These are phyloP conservation scores for Penicillium lagena DNA, from an alignment of 495 filamentous ascomycete species.

Conservation along the genomic window DNA sequence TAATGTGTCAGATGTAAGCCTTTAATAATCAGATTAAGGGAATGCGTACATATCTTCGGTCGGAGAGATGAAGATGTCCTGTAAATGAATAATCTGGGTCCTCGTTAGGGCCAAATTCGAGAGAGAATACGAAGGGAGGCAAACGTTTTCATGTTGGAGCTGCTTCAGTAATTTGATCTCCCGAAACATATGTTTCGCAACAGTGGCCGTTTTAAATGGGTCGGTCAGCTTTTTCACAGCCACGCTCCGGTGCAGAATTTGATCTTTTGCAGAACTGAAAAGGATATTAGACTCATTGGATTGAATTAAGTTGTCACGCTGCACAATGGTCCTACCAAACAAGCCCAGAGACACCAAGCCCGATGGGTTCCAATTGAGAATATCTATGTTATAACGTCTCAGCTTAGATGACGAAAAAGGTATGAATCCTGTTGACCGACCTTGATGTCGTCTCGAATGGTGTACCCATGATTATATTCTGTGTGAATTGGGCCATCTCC, in stretches of 20 bases:
- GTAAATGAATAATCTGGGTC: conserved; percentile 75
- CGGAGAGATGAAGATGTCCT: conserved; percentile 92
- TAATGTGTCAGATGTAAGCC: conserved; percentile 10
- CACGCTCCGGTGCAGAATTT: conserved; percentile 77
- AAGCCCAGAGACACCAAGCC: conserved; percentile 88
- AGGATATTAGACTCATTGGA: not conserved
- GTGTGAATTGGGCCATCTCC: conserved; percentile 89
- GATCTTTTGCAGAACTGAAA: conserved; percentile 77
- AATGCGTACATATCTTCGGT: conserved; percentile 78
- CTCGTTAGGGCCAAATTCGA: conserved; percentile 5
- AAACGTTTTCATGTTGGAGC: conserved; percentile 81
- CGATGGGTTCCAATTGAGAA: conserved; percentile 84
- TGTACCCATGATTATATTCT: conserved; percentile 94
- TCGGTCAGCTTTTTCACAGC: conserved; percentile 97
- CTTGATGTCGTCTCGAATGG: conserved; percentile 98
- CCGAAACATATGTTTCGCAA: conserved; percentile 85
- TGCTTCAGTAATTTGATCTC: conserved; percentile 89
- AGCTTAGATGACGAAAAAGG: not conserved
- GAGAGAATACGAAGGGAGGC: not conserved
- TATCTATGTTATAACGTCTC: conserved; percentile 45
- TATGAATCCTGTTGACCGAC: conserved; percentile 38
- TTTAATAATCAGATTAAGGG: not conserved
- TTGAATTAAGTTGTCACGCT: not conserved
- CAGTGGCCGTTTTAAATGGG: conserved; percentile 84
- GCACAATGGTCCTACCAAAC: conserved; percentile 62